phyloP scores from a whole-genome alignment of 2,329 filamentous ascomycete species.

The Neophaeococcomyces mojaviensis region DNA sequence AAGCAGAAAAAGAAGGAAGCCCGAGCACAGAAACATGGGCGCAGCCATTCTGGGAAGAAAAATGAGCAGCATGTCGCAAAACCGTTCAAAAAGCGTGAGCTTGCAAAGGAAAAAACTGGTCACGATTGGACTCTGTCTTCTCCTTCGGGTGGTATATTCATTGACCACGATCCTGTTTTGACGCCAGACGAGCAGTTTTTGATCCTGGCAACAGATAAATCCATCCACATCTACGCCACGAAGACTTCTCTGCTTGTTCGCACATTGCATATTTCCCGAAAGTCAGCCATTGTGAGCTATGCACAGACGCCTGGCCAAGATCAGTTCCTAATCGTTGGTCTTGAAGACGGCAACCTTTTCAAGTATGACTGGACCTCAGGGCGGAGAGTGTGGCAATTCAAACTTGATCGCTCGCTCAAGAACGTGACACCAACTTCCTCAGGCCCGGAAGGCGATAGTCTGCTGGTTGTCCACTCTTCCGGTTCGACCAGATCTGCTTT shows the following conservation, averaged over 20 bases:
- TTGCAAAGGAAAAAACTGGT: background rate
- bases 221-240: conserved; percentile 73
- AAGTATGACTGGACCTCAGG: conserved; percentile 53
- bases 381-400: conserved; percentile 14
- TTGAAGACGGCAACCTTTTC: conserved; percentile 43
- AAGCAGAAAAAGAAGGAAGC: too few species aligned
- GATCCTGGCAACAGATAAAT: conserved; percentile 65
- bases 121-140: conserved; percentile 41
- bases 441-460: conserved; percentile 2
- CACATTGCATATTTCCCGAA: conserved; percentile 53
- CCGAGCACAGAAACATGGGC: too few species aligned
- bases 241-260: conserved; percentile 73
- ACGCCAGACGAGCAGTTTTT: conserved; percentile 57
- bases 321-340: conserved; percentile 48
- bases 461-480: conserved; percentile 1
- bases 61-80: too few species aligned
- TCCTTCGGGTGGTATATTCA: conserved; percentile 48
- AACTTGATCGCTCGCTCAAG: conserved; percentile 1
- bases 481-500: background rate
- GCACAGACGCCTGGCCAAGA: conserved; percentile 28
- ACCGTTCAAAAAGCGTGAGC: too few species aligned
- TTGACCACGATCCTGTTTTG: conserved; percentile 50
- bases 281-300: conserved; percentile 44
- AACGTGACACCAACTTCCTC: conserved; percentile 6
- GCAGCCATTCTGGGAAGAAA: too few species aligned